Percentiles rank a stretch among this genome's conserved stretches.
phyloP scores from a whole-genome alignment of 805 yeast species.

The Tetrapisispora iriomotensis region DNA sequence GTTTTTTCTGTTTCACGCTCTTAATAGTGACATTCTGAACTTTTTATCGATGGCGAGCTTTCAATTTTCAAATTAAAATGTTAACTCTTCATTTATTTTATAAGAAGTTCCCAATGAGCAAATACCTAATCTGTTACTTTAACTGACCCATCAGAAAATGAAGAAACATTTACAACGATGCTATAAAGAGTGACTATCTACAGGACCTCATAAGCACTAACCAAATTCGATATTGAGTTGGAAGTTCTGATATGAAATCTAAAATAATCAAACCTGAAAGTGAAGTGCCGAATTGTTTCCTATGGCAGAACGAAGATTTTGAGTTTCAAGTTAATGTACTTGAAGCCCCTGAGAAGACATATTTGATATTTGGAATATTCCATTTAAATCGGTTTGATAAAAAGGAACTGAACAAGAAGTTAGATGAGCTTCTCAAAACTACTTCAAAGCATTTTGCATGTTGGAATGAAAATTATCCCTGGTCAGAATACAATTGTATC shows the following conservation, averaged over 20 bases:
- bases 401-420: not conserved
- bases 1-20: too few relatives aligned
- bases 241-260: not conserved
- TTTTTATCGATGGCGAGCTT: too few relatives aligned
- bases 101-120: too few relatives aligned
- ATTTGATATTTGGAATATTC: conserved; percentile 24
- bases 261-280: not conserved
- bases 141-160: too few relatives aligned
- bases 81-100: too few relatives aligned
- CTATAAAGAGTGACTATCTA: too few relatives aligned
- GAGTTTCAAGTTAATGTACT: conserved; percentile 11
- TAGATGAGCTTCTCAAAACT: conserved; percentile 1
- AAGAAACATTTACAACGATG: too few relatives aligned
- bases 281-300: conserved; percentile 4
- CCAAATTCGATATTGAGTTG: too few relatives aligned
- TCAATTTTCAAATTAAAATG: too few relatives aligned
- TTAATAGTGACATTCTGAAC: too few relatives aligned
- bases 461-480: conserved; percentile 35
- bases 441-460: conserved; percentile 14
- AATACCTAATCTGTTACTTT: too few relatives aligned
- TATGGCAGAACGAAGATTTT: conserved; percentile 20
- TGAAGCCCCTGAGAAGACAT: conserved; percentile 14
- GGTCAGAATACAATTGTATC: conserved; percentile 30
- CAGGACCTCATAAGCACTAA: too few relatives aligned
- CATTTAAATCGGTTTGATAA: conserved; percentile 13